Evolutionary conservation across 78 protist genomes (phyloP), one percentile per base, ranked within the genome.

Genomic region (Anaeramoeba flamelloides): DNA sequence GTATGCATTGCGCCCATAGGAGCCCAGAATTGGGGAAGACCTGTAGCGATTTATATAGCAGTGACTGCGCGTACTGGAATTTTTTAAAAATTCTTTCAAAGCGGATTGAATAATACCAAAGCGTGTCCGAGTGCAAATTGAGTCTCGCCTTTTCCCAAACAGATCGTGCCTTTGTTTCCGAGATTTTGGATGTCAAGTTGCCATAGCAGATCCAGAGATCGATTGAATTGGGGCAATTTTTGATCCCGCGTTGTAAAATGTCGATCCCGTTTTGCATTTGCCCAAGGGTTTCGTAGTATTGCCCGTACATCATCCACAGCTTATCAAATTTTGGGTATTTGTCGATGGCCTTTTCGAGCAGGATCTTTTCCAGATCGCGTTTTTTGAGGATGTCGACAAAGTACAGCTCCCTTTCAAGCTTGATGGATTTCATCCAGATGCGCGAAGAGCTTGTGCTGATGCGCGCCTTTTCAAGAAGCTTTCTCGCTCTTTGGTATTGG

Each of bases 361-460:
- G 17, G 8, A 26, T 8, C 34, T 8, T 26, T 53, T 53, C 69
- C 8, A 53, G 69, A 26, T 8, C 17, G 17, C 69, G 69, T 53
- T 53, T 8, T 53, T 53, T 53, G 17, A 53, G 69, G 17, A 53
- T 17, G 17, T 17, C 69, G 69, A 53, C 34, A 53, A 26, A 53
- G 69, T 26, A 53, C 34, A 53, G 69, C 8, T 53, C 69, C 34
- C 69, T 8, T 53, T 53, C 69, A 17, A 53, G 69, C 17, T 53
- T 53, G 69, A 53, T 53, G 69, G 69, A 53, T 17, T 53, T 53
- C 17, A 53, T 53, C 69, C 69, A 53, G 69, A 53, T 53, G 69
- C 34, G 8, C 8, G 17, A 8, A 17, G 69, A 53, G 69, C 17
- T 53, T 53, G 69, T 53, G 8, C 69, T 8, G 34, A 17, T 26